Percentiles rank a stretch among this genome's conserved stretches.
These are phyloP conservation scores for Gloeopeniophorella convolvens DNA, from an alignment of 768 basidiomycete genomes.

Conservation along the genomic window DNA sequence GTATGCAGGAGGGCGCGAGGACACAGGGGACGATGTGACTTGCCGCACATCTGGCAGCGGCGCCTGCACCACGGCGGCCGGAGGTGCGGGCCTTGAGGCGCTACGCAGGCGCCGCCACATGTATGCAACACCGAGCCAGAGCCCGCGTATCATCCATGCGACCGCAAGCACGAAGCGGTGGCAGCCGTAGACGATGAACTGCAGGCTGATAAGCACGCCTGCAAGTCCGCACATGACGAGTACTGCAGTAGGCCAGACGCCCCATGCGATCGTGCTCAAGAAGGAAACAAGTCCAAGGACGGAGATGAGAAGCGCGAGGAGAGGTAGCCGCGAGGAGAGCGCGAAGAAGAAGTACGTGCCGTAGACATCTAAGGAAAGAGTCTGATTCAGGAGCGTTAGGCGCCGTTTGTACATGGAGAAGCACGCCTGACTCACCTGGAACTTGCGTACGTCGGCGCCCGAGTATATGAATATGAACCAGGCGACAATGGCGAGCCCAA, in stretches of 20 bases:
- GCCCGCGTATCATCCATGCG: neutral
- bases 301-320: conserved; percentile 52
- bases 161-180: neutral
- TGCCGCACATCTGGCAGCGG: too few relatives aligned
- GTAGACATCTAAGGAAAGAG: conserved; percentile 48
- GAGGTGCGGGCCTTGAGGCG: too few relatives aligned
- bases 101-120: too few relatives aligned
- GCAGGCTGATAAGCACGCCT: conserved; percentile 53
- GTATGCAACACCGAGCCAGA: neutral
- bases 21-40: too few relatives aligned
- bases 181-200: conserved; percentile 44
- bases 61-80: too few relatives aligned
- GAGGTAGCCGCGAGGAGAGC: conserved; percentile 56
- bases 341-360: conserved; percentile 61
- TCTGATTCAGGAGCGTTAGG: conserved; percentile 25
- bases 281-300: conserved; percentile 51
- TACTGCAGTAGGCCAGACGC: conserved; percentile 57
- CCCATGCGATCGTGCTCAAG: conserved; percentile 53
- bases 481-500: conserved; percentile 56
- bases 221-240: conserved; percentile 49
- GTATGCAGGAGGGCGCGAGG: too few relatives aligned
- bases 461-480: conserved; percentile 64
- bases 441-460: conserved; percentile 44
- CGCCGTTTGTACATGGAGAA: neutral
- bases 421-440: conserved; percentile 40